Conservation (phyloP, 1,139 yeast genomes). For the Debaryomycetaceae sp. region DNA sequence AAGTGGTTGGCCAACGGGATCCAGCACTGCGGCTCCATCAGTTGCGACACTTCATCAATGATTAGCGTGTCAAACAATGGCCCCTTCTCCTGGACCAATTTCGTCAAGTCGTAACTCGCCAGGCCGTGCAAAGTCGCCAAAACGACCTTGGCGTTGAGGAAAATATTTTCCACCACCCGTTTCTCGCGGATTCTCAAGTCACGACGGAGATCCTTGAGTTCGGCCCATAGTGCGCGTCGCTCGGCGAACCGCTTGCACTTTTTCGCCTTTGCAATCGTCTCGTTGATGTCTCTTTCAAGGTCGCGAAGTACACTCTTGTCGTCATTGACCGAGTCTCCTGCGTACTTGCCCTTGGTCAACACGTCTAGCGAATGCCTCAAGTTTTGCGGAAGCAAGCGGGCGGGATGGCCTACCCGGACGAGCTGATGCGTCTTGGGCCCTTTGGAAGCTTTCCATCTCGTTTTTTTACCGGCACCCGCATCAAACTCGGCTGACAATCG, state of each 20-base stretch:
- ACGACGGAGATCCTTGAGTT: constrained; percentile 55
- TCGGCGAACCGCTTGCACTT: constrained; percentile 60
- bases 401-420: constrained; percentile 88
- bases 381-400: constrained; percentile 57
- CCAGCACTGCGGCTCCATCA: constrained; percentile 95
- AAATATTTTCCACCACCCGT: constrained; percentile 48
- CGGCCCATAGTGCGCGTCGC: constrained; percentile 55
- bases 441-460: constrained; percentile 4
- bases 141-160: constrained; percentile 56
- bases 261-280: constrained; percentile 44
- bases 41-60: constrained; percentile 92
- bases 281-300: constrained; percentile 60
- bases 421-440: constrained; percentile 39
- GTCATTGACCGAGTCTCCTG: constrained; percentile 26
- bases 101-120: constrained; percentile 56
- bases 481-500: constrained; percentile 40
- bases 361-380: constrained; percentile 70
- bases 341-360: constrained; percentile 38
- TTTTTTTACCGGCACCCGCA: constrained; percentile 7
- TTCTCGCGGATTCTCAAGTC: constrained; percentile 62
- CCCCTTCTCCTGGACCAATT: constrained; percentile 27
- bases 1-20: constrained; percentile 71
- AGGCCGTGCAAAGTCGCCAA: constrained; percentile 84
- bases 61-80: constrained; percentile 69
- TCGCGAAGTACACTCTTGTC: constrained; percentile 56